These are phyloP conservation scores for Xylaria sp. DNA, from an alignment of 2,329 filamentous ascomycete species.

Conservation along the genomic window DNA sequence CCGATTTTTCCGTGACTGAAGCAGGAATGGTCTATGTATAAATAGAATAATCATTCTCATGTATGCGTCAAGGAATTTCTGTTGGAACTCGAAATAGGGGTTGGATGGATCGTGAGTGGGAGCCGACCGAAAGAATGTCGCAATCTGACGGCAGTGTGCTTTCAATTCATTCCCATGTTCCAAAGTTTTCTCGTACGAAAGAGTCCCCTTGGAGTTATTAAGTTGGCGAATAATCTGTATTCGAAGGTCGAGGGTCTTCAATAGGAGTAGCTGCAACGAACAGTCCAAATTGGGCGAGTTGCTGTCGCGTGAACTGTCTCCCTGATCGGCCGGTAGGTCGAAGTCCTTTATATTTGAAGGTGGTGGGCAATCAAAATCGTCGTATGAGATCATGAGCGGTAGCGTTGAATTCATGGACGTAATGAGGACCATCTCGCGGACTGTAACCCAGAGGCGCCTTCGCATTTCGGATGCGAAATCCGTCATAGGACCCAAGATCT, in stretches of 20 bases:
- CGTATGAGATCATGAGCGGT: slow-evolving; percentile 18
- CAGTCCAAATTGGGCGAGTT: slow-evolving; percentile 21
- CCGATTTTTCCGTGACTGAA: slow-evolving; percentile 24
- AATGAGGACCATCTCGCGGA: slow-evolving; percentile 31
- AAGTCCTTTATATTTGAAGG: slow-evolving; percentile 30
- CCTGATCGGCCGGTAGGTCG: slow-evolving; percentile 4
- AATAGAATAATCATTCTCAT: slow-evolving; percentile 30
- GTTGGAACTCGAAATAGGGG: slow-evolving; percentile 21
- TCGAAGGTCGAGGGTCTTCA: slow-evolving; percentile 27
- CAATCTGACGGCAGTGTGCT: slow-evolving; percentile 27
- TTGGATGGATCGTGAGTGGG: background rate
- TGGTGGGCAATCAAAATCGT: slow-evolving; percentile 20
- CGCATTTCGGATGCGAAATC: slow-evolving; percentile 32
- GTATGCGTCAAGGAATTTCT: slow-evolving; percentile 32
- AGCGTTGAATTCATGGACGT: slow-evolving; percentile 29
- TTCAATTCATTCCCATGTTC: slow-evolving; percentile 19
- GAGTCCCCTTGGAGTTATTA: slow-evolving; percentile 16
- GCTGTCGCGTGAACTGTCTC: background rate
- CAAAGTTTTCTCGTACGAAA: slow-evolving; percentile 20
- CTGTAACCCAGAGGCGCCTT: slow-evolving; percentile 35
- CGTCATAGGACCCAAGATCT: slow-evolving; percentile 21
- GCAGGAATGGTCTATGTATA: slow-evolving; percentile 29
- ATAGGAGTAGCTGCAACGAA: slow-evolving; percentile 27
- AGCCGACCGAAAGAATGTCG: slow-evolving; percentile 19
- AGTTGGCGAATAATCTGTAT: slow-evolving; percentile 26